phyloP scores from a whole-genome alignment of 345 rosid genomes.

The Brassica rapa region DNA sequence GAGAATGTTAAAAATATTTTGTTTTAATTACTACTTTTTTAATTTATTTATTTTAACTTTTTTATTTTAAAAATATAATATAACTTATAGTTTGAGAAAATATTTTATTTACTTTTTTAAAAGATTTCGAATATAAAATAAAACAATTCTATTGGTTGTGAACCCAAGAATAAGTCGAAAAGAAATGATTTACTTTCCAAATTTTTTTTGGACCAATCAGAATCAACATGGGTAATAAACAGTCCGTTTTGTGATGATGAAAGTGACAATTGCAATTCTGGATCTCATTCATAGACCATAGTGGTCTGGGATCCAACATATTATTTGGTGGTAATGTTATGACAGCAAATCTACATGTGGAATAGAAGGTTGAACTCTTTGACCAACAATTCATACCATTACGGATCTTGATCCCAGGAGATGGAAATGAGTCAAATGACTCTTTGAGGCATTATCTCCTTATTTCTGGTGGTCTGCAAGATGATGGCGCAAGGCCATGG shows the following conservation, averaged over 20 bases:
- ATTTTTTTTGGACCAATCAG: no score
- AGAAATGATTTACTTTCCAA: no score
- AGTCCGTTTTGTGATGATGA: not conserved
- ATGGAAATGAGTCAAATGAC: not conserved
- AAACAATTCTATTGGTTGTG: no score
- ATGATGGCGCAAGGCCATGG: not conserved
- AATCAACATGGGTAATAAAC: not conserved
- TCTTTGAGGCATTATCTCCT: not conserved
- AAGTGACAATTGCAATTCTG: not conserved
- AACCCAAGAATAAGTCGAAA: no score
- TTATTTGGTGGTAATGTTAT: not conserved
- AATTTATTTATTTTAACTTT: no score
- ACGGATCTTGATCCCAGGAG: not conserved
- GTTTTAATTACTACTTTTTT: no score
- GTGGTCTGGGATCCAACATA: not conserved
- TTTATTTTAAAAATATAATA: no score
- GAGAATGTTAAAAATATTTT: no score
- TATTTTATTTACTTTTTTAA: no score
- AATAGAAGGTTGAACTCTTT: not conserved
- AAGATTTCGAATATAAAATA: no score
- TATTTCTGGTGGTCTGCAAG: not conserved
- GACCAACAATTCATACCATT: not conserved
- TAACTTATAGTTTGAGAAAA: no score
- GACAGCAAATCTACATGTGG: not conserved
- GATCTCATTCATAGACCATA: not conserved